These are phyloP conservation scores for Magnaporthiopsis incrustans DNA, from an alignment of 2,329 filamentous ascomycete species.

Conservation along the genomic window DNA sequence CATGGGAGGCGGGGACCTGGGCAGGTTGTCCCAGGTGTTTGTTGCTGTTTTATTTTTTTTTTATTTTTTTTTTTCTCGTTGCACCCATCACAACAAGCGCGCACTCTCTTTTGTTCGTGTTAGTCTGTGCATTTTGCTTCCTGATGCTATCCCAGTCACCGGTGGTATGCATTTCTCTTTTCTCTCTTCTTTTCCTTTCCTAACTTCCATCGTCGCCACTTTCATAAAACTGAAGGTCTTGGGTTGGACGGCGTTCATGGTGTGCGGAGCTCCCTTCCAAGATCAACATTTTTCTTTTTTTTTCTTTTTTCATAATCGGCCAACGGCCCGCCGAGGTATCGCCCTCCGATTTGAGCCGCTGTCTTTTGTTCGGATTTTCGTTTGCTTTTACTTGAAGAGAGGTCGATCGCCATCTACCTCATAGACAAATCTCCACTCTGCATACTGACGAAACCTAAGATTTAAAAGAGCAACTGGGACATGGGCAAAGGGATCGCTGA, in stretches of 20 bases:
- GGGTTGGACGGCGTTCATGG: not conserved
- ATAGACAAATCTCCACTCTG: conserved; percentile 46
- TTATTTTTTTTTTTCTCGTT: not conserved
- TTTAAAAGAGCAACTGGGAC: not conserved
- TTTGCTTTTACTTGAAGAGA: not conserved
- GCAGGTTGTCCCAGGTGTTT: not conserved
- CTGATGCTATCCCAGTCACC: not conserved
- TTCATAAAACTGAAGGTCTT: not conserved
- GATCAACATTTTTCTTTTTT: too few species aligned
- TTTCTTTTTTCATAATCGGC: not conserved
- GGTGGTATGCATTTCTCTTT: not conserved
- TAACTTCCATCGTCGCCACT: not conserved
- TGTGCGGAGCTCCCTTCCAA: not conserved
- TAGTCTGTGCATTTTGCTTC: not conserved
- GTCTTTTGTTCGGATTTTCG: not conserved
- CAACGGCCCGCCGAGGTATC: not conserved
- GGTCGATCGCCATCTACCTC: conserved; percentile 5
- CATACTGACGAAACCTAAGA: conserved; percentile 21
- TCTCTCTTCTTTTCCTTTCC: not conserved
- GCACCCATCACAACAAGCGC: not conserved
- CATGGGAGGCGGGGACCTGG: not conserved
- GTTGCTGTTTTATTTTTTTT: not conserved
- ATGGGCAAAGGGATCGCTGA: not conserved
- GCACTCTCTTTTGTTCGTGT: conserved; percentile 8
- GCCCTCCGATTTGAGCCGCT: not conserved